These are phyloP conservation scores for Ceratocystis eucalypticola DNA, from an alignment of 2,329 filamentous ascomycete genomes.

Conservation along the genomic window DNA sequence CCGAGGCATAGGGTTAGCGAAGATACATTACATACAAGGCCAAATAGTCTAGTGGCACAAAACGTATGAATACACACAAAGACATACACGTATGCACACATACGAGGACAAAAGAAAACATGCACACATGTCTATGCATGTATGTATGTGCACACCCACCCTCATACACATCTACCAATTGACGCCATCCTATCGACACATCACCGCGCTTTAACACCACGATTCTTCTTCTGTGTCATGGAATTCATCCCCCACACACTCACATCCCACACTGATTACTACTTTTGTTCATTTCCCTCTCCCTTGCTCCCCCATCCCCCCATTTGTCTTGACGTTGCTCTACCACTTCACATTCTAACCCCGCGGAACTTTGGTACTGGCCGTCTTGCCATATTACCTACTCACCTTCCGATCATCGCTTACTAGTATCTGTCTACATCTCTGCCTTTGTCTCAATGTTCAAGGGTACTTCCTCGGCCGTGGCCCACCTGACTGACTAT, in stretches of 20 bases:
- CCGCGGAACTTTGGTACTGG: background rate
- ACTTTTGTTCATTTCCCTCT: background rate
- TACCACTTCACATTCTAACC: background rate
- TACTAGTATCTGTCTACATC: background rate
- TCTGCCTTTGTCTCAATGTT: background rate
- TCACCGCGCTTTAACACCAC: background rate
- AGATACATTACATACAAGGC: background rate
- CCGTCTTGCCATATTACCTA: background rate
- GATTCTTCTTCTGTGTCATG: conserved; percentile 2
- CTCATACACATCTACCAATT: background rate
- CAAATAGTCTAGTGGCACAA: background rate
- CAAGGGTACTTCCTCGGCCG: background rate
- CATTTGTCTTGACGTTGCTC: background rate
- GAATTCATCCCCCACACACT: background rate
- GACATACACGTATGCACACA: background rate
- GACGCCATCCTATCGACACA: background rate
- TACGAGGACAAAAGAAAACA: background rate
- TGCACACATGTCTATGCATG: background rate
- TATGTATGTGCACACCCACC: background rate
- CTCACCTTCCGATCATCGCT: background rate
- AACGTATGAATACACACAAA: background rate
- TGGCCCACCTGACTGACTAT: background rate
- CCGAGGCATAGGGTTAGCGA: background rate
- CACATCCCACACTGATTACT: background rate
- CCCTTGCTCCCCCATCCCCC: background rate